Base-by-base conservation (phyloP, 805 yeast species). In the Wickerhamiella domercqiae region DNA sequence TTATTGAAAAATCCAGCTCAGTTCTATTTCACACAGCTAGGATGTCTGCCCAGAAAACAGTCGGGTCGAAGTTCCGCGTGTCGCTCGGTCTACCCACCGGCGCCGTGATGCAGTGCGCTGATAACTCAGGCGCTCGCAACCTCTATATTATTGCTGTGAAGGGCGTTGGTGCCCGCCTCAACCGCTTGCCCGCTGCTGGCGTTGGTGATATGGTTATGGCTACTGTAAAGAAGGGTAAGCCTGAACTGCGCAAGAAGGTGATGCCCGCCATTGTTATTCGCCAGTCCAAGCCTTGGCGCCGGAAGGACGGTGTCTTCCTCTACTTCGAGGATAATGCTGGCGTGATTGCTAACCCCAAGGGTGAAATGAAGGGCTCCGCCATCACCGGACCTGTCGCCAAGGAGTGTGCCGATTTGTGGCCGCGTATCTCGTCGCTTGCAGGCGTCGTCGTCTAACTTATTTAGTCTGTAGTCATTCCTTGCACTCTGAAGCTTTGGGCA, bases 321-420 rank as follows among this genome's bases (percentile, higher is more conserved):
- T 90, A 90, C 83, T 90, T 90, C 60, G 99, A 90, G 78, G 99
- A 90, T 73, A 90, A 90, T 64, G 99, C 99, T 54, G 98, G 98
- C 78, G 99, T 93, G 68, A 90, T 90, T 64, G 98, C 90, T 67
- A 90, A 90, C 75, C 98, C 99, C 66, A 90, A 90, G 90, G 99
- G 99, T 76, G 99, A 90, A 73, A 90, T 93, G 98, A 90, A 90
- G 78, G 99, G 99, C 72, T 93, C 98, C 56, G 99, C 98, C 63
- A 90, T 90, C 68, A 93, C 99, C 63, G 99, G 99, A 70, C 99
- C 99, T 63, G 99, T 90, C 64, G 97, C 96, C 68, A 90, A 90
- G 75, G 99, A 90, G 76, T 93, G 98, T 77, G 98, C 99, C 67
- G 99, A 90, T 67, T 80, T 90, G 69, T 90, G 99, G 99, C 99